Evolutionary conservation across 768 basidiomycete species (phyloP), one percentile per base, ranked within the genome.

Genomic region (Nevesoporus exiguus): DNA sequence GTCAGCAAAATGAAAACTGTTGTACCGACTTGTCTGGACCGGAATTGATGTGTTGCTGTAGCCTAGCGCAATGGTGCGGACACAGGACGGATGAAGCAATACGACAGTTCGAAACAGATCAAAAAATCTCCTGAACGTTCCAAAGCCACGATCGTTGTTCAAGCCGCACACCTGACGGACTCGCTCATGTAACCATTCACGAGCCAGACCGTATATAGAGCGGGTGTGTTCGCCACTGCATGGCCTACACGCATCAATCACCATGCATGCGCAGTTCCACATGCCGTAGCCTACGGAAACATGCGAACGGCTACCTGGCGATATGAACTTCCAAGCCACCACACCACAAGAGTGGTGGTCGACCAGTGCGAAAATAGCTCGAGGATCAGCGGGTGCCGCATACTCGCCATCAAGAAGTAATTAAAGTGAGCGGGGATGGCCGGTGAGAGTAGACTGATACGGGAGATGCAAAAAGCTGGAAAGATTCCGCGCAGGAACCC

Each of bases 161-260:
- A 46, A 8, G 25, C 50, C 43, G 43, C 67, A 61, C 59, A 50
- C 56, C 56, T 57, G 36, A 46, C 30, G 27, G 51, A 42, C 60
- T 54, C 58, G 56, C 54, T 48, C 65, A 56, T 55, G 33, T 34
- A 57, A 47, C 46, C 21, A 39, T 57, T 47, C 55, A 57, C 36
- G 51, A 50, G 37, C 48, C 44, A 66, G 50, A 19, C 47, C 58
- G 51, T 41, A 55, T 50, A 66, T 52, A 31, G 64, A 36, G 43
- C 42, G 56, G 34, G 15, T 41, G 41, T 64, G 70, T 52, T 55
- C 60, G 56, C 60, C 57, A 56, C 62, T 51, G 55, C 50, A 51
- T 62, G 66, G 47, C 50, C 61, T 42, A 56, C 54, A n/a, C 43
- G 54, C 65, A 69, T 70, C 65, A 71, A 36, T 64, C 67, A 71